Evolutionary conservation across 139 green algal genomes (phyloP), one percentile per base, ranked within the genome.

Genomic region (Coccomyxa sp.): DNA sequence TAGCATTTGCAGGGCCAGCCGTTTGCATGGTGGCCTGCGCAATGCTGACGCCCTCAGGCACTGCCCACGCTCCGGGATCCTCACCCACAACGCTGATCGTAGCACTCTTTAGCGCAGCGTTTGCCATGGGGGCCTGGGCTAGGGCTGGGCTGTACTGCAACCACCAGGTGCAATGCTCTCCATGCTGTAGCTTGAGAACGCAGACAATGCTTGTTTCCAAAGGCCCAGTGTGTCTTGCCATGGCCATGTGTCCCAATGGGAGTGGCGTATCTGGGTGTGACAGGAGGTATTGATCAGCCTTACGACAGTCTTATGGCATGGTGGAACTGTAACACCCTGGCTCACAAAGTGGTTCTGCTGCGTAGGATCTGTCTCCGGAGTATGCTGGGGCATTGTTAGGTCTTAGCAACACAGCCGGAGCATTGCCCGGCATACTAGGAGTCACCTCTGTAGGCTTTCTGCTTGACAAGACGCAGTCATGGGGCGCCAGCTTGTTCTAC

Each of bases 141-240:
- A 84, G 88, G 9, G 87, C 88, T 38, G 92, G 92, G 14, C 79
- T 97, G 70, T 97, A 94, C 82, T 97, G 91, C 84, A 94, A 95
- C 69, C 93, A 97, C 78, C 91, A 96, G 80, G 76, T 81, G 14
- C n/a, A n/a, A n/a, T n/a, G n/a, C n/a, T n/a, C n/a, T n/a, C n/a
- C n/a, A n/a, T n/a, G n/a, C n/a, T n/a, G n/a, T n/a, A n/a, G n/a
- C n/a, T n/a, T n/a, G n/a, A n/a, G n/a, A n/a, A n/a, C n/a, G n/a
- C n/a, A n/a, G n/a, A n/a, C n/a, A n/a, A n/a, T n/a, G n/a, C n/a
- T n/a, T n/a, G n/a, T n/a, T n/a, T n/a, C n/a, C n/a, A n/a, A n/a
- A n/a, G n/a, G n/a, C n/a, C n/a, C n/a, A n/a, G n/a, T n/a, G n/a
- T n/a, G n/a, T n/a, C n/a, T n/a, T n/a, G n/a, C n/a, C n/a, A n/a